These are phyloP conservation scores for Agrocybe praecox DNA, from an alignment of 768 basidiomycete species.

Conservation along the genomic window DNA sequence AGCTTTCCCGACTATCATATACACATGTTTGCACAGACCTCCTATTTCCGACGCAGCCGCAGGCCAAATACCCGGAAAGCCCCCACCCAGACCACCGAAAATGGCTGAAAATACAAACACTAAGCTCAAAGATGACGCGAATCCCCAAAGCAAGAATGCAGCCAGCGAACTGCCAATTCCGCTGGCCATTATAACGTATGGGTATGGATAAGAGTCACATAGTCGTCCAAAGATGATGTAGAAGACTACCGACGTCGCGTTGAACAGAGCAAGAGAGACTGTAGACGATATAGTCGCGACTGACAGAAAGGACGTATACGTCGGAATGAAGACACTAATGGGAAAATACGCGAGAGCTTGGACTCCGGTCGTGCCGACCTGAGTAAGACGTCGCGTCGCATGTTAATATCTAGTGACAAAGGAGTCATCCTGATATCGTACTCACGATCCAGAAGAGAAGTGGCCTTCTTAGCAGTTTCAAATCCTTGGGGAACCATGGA, in stretches of 20 bases:
- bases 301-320: constrained; percentile 9
- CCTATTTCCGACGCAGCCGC: background rate
- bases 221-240: constrained; percentile 9
- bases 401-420: background rate
- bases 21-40: background rate
- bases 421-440: background rate
- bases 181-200: constrained; percentile 11
- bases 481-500: constrained; percentile 6
- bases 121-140: constrained; percentile 8
- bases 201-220: constrained; percentile 13
- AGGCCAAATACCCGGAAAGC: background rate
- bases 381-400: no score
- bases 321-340: constrained; percentile 10
- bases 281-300: constrained; percentile 7
- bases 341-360: constrained; percentile 10
- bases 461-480: background rate
- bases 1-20: background rate
- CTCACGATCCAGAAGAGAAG: background rate
- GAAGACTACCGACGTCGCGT: constrained; percentile 4
- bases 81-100: constrained; percentile 7
- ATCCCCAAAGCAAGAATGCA: constrained; percentile 12
- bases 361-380: constrained; percentile 6
- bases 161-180: constrained; percentile 8
- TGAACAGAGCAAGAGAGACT: constrained; percentile 8
- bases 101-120: constrained; percentile 9